Evolutionary conservation across 225 moss, liverwort and hornwort genomes (phyloP), one percentile per base, ranked within the genome.

Genomic region (Antitrichia curtipendula): DNA sequence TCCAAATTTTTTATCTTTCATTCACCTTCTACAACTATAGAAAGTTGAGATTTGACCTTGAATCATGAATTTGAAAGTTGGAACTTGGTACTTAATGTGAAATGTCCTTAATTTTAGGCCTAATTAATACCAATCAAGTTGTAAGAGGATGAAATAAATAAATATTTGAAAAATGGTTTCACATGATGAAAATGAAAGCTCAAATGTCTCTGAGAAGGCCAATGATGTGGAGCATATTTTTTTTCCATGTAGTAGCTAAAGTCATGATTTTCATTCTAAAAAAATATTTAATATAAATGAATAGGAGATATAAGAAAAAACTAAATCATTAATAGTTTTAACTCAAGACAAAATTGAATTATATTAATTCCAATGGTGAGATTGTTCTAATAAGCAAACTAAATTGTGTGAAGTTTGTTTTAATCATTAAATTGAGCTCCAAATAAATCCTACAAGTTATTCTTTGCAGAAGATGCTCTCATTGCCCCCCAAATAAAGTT

Each of bases 181-280:
- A 40, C 40, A 40, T 0, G 0, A 40, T 24, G 12, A 69, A 69
- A 69, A 14, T 24, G 24, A 40, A 14, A 40, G 14, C 40, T 40
- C 14, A 24, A 1, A 1, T 1, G 13, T 8, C 40, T 40, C 13
- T 8, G 5, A 40, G 8, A 40, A 40, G 40, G 5, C 24, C 4
- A 40, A 5, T 40, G 4, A 40, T 2, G 0, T 24, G 8, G 5
- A 69, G 4, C 1, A 1, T 8, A 8, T 0, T 7, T 13, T 40
- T 40, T 69, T 24, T 14, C 7, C 40, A 7, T 4, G 1, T 38
- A 0, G 4, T 12, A 23, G 4, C 8, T 23, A 23, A 68, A 3
- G 21, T 23, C 68, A 0, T 64, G 1, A 64, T 64, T 64, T 64
- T 10, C 64, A 19, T 10, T 36, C 34, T 19, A 19, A 10, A 65